Base-by-base conservation (phyloP, 2,329 filamentous ascomycete genomes). In the Hypoxylon sp. region DNA sequence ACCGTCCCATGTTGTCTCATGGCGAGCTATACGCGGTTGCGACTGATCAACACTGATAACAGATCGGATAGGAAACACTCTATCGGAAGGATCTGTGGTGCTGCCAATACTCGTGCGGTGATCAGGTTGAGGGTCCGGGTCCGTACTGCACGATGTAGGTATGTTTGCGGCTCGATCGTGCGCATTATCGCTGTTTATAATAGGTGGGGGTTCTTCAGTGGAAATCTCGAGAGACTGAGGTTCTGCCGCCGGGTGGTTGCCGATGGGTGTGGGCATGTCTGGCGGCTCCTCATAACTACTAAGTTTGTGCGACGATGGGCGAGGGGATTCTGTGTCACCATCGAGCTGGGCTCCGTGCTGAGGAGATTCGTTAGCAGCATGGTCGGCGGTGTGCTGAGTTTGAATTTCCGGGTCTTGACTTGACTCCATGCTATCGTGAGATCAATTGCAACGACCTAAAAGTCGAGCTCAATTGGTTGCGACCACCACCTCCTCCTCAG, bases 11-110 rank as follows among this genome's bases (percentile, higher is more conserved):
- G 71, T 75, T 5, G 68, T 55, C 10, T 74, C 75, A 5, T 74
- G 55, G 47, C 78, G 75, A 6, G 78, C 72, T 54, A 81, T 80
- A 65, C 81, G 80, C 81, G 66, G 77, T 73, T 72, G 79, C 65
- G 71, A 78, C 69, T 69, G 87, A 72, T 92, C 90, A 44, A 94
- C 88, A 5, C 88, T 92, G 24, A 95, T 84, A 47, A 93, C 90
- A n/a, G 92, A 94, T 53, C 92, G 88, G 33, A 95, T 92, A n/a
- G 92, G 92, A 63, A 92, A 95, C 4, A 95, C 91, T 60, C 91
- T 87, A 74, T 94, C 85, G 33, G 79, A 77, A 29, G 77, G 75
- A 53, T 82, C 80, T 22, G 76, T 74, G 53, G 72, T 75, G 59
- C 70, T 76, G 59, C 73, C 77, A 11, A 75, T 71, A 60, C 75